Evolutionary conservation across 164 flowering plant species (phyloP).

Genomic region (Magnolia sinica): DNA sequence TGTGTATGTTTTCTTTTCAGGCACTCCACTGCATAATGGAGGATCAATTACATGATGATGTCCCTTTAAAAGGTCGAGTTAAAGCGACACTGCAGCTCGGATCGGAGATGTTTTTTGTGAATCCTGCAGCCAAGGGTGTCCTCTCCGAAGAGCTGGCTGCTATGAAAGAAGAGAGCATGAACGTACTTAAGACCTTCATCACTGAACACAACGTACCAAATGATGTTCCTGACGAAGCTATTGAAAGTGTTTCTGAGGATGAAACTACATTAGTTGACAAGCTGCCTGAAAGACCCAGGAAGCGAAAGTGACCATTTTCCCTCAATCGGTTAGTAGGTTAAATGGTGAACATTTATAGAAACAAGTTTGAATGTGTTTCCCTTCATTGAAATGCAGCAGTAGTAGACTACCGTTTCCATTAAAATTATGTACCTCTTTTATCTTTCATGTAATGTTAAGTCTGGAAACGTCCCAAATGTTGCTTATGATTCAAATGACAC

Average conservation of each 20-base stretch:
- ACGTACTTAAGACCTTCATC: slow-evolving; percentile 64
- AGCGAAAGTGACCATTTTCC: slow-evolving; percentile 17
- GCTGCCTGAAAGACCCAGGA: slow-evolving; percentile 34
- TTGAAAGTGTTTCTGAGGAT: slow-evolving; percentile 54
- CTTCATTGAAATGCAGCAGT: neutral
- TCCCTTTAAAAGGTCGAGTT: slow-evolving; percentile 20
- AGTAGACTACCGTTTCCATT: neutral
- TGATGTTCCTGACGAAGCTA: slow-evolving; percentile 74
- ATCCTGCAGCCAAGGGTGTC: slow-evolving; percentile 23
- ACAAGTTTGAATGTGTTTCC: neutral
- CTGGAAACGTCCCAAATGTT: too few relatives aligned
- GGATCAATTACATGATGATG: slow-evolving; percentile 6
- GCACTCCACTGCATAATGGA: neutral
- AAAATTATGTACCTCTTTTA: neutral
- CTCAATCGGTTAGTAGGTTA: neutral
- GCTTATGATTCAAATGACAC: too few relatives aligned
- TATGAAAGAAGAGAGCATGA: slow-evolving; percentile 73
- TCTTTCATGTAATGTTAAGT: neutral
- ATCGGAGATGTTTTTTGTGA: slow-evolving; percentile 40
- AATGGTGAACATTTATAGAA: neutral
- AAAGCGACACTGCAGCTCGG: slow-evolving; percentile 55
- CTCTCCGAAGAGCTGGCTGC: slow-evolving; percentile 59
- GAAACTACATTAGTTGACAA: slow-evolving; percentile 28
- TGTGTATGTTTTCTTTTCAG: neutral
- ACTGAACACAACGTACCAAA: slow-evolving; percentile 67